Conservation (phyloP, 139 green algal genomes). For the Picochlorum sp. region DNA sequence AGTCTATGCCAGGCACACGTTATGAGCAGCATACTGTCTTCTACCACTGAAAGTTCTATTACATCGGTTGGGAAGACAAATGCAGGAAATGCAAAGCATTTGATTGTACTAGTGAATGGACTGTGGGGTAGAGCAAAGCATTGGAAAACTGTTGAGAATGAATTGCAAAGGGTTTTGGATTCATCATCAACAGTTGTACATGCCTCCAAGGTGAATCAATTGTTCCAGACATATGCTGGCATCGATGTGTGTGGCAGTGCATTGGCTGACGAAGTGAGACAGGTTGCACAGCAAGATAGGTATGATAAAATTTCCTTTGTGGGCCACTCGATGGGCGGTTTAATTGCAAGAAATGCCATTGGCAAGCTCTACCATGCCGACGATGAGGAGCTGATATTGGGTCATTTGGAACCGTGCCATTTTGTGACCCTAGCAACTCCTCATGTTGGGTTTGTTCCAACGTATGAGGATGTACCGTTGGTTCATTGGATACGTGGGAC, state of each 20-base stretch:
- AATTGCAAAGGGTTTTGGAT: slow-evolving; percentile 31
- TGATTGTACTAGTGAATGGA: slow-evolving; percentile 63
- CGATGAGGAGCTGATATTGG: slow-evolving; percentile 24
- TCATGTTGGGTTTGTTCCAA: slow-evolving; percentile 57
- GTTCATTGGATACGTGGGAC: slow-evolving; percentile 5
- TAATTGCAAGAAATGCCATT: slow-evolving; percentile 44
- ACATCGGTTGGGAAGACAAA: too few species aligned
- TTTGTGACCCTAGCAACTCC: slow-evolving; percentile 74
- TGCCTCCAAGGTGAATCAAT: slow-evolving; percentile 32
- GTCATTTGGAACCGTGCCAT: slow-evolving; percentile 54
- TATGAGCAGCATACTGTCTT: too few species aligned
- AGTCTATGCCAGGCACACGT: too few species aligned
- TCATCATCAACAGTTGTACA: slow-evolving; percentile 25
- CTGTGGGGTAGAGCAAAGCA: slow-evolving; percentile 55
- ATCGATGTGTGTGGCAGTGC: slow-evolving; percentile 71
- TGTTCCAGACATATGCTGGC: slow-evolving; percentile 52
- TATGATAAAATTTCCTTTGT: slow-evolving; percentile 56
- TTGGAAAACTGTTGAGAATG: slow-evolving; percentile 40
- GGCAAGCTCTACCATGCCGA: slow-evolving; percentile 42
- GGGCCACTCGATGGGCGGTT: slow-evolving; percentile 62
- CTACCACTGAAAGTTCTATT: too few species aligned
- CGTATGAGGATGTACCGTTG: slow-evolving; percentile 43
- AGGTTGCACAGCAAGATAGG: slow-evolving; percentile 26
- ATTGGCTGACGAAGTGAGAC: slow-evolving; percentile 61
- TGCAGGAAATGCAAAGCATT: slow-evolving; percentile 21